Percentiles rank a stretch among this genome's conserved stretches.
phyloP scores from a whole-genome alignment of 1,139 yeast species.

The Candida albicans region DNA sequence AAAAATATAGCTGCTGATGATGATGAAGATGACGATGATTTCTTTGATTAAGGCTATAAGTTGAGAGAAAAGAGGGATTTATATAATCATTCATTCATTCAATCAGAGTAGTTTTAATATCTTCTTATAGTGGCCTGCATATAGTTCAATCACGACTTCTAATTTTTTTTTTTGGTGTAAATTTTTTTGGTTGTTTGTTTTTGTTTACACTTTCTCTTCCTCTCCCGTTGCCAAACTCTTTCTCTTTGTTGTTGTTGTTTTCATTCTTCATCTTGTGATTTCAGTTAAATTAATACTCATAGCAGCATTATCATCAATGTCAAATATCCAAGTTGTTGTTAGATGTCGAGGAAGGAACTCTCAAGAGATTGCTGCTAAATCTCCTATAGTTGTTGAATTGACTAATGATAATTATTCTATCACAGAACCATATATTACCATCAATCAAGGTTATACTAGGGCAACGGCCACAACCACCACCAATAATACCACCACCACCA shows the following conservation, averaged over 20 bases:
- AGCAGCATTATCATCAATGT: conserved; percentile 20
- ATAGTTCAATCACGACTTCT: background rate
- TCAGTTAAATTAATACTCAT: background rate
- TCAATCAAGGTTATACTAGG: conserved; percentile 26
- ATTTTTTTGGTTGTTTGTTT: no score
- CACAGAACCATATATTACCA: conserved; percentile 36
- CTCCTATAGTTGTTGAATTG: conserved; percentile 70
- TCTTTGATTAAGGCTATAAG: conserved; percentile 26
- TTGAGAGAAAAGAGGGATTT: no score
- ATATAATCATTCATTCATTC: no score
- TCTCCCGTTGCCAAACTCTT: no score
- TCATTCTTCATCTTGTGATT: no score
- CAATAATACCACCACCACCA: no score
- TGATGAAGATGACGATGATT: conserved; percentile 33
- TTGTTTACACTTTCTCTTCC: no score
- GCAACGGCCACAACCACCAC: no score
- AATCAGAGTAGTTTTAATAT: no score
- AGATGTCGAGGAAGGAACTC: conserved; percentile 83
- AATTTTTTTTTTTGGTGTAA: no score
- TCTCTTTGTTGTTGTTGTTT: no score
- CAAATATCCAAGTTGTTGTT: conserved; percentile 77
- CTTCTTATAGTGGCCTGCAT: conserved; percentile 2
- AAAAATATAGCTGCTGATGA: conserved; percentile 21
- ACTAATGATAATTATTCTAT: conserved; percentile 47
- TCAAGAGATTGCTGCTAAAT: conserved; percentile 67